These are phyloP conservation scores for Microthlaspi erraticum DNA, from an alignment of 345 rosid genomes.

Conservation along the genomic window DNA sequence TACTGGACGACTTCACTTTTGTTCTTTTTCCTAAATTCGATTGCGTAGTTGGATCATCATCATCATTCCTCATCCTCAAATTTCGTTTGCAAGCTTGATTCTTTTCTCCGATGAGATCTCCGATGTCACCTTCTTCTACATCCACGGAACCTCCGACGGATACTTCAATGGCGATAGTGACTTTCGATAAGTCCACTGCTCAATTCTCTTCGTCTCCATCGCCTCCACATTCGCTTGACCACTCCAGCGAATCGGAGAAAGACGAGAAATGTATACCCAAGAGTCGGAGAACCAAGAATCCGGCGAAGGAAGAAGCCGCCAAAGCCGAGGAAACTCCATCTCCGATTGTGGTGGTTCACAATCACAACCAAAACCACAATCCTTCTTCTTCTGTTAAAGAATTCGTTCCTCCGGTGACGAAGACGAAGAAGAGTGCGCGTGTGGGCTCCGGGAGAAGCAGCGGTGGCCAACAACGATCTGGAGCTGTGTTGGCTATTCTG, in stretches of 20 bases:
- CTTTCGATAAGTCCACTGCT: conserved; percentile 57
- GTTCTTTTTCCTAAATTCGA: conserved; percentile 36
- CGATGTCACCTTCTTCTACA: conserved; percentile 38
- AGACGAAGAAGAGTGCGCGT: conserved; percentile 45
- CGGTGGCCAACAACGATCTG: conserved; percentile 39
- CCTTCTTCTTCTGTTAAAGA: conserved; percentile 37
- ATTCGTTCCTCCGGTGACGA: conserved; percentile 24
- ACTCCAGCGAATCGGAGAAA: conserved; percentile 41
- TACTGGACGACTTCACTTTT: conserved; percentile 22
- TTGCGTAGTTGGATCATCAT: conserved; percentile 1
- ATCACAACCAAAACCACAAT: conserved; percentile 19
- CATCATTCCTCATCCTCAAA: conserved; percentile 1
- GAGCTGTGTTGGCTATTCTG: conserved; percentile 43
- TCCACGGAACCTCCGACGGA: conserved; percentile 43
- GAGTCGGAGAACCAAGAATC: conserved; percentile 23
- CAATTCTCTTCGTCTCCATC: conserved; percentile 57
- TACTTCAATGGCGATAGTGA: conserved; percentile 65
- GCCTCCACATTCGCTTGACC: conserved; percentile 51
- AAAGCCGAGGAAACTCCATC: conserved; percentile 30
- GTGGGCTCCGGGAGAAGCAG: conserved; percentile 50
- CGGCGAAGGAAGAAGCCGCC: conserved; percentile 9
- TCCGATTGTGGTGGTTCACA: conserved; percentile 43
- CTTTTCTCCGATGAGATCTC: conserved; percentile 38
- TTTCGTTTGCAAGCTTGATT: neutral
- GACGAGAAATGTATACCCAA: conserved; percentile 24